Percentiles rank a stretch among this genome's conserved stretches.
phyloP scores from a whole-genome alignment of 2,329 filamentous ascomycete genomes.

The Aspergillus sp. region DNA sequence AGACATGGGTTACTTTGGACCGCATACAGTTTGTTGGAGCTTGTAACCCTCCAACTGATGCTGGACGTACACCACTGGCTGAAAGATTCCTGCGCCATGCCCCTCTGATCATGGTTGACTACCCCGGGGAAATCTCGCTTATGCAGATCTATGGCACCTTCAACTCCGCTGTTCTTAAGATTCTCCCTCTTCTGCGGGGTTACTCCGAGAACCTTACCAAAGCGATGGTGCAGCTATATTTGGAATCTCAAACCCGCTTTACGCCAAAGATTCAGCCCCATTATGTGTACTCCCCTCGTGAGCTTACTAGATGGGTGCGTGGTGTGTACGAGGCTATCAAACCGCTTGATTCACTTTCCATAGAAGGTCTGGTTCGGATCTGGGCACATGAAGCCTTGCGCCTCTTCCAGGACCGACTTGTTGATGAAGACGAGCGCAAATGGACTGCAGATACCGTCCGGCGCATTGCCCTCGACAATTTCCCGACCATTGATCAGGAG shows the following conservation, averaged over 20 bases:
- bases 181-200: conserved; percentile 89
- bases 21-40: conserved; percentile 98
- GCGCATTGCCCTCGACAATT: conserved; percentile 82
- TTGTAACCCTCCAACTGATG: conserved; percentile 97
- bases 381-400: conserved; percentile 97
- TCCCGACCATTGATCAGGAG: conserved; percentile 90
- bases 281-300: conserved; percentile 98
- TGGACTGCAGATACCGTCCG: conserved; percentile 92
- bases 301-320: conserved; percentile 95
- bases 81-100: conserved; percentile 92
- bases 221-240: conserved; percentile 95
- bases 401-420: conserved; percentile 94
- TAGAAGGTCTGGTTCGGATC: conserved; percentile 91
- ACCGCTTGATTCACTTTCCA: conserved; percentile 78
- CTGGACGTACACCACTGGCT: conserved; percentile 90
- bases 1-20: conserved; percentile 95
- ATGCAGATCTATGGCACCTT: conserved; percentile 99
- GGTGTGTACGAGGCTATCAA: conserved; percentile 96
- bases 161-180: conserved; percentile 93
- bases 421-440: conserved; percentile 86
- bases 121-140: conserved; percentile 90
- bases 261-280: conserved; percentile 96
- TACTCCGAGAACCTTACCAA: conserved; percentile 92
- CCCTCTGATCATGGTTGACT: conserved; percentile 99
- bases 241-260: conserved; percentile 91